Evolutionary conservation across 805 yeast genomes (phyloP).

Genomic region (Candida insectalens): DNA sequence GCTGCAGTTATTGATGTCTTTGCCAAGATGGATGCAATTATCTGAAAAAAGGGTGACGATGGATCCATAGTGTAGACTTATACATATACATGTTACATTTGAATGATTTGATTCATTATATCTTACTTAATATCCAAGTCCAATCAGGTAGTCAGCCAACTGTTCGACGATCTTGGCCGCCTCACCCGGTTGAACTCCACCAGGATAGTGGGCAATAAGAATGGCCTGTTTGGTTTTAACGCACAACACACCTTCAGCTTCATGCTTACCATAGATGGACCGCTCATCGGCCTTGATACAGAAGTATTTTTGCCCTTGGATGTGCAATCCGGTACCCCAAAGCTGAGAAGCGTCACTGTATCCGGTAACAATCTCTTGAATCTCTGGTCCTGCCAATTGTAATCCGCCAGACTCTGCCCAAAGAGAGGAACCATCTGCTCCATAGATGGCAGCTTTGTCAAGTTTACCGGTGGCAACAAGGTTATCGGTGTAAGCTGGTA

Average conservation of each 20-base stretch:
- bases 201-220: slow-evolving; percentile 87
- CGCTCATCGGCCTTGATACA: slow-evolving; percentile 84
- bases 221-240: slow-evolving; percentile 94
- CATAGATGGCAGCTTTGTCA: slow-evolving; percentile 88
- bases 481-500: slow-evolving; percentile 87
- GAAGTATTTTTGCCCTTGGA: slow-evolving; percentile 81
- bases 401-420: slow-evolving; percentile 85
- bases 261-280: slow-evolving; percentile 88
- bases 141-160: slow-evolving; percentile 87
- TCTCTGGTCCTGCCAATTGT: slow-evolving; percentile 57
- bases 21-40: slow-evolving; percentile 83
- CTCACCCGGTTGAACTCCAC: slow-evolving; percentile 86
- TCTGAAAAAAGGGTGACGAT: slow-evolving; percentile 30
- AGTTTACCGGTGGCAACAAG: slow-evolving; percentile 78
- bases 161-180: slow-evolving; percentile 93
- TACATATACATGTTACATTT: too few species aligned
- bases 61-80: too few species aligned
- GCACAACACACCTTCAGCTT: slow-evolving; percentile 78
- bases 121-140: slow-evolving; percentile 58
- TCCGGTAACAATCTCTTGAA: slow-evolving; percentile 65
- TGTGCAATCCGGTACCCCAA: slow-evolving; percentile 80
- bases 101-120: background rate
- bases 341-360: slow-evolving; percentile 70
- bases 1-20: slow-evolving; percentile 91
- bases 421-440: slow-evolving; percentile 86